Base-by-base conservation (phyloP, 768 basidiomycete species). In the Termitomyces sp. region DNA sequence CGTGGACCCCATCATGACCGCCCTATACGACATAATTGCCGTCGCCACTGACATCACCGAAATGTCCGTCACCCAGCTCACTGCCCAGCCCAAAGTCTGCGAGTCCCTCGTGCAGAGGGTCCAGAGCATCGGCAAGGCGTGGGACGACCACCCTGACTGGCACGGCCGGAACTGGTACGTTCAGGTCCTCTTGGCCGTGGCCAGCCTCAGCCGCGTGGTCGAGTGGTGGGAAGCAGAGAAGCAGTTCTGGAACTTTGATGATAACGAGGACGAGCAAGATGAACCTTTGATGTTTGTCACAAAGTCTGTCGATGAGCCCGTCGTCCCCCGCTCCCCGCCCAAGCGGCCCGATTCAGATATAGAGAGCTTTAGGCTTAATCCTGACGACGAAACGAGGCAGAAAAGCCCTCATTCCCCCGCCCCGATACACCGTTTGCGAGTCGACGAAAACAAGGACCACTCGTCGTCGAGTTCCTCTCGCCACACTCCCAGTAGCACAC, bases 191-290 rank as follows among this genome's bases (percentile, higher is more conserved):
- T 86, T 98, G 49, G 96, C 97, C 22, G 88, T 98, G 48, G 97
- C 97, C 32, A 94, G 92, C 66, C 85, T 99, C 61, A 92, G 89
- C 71, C 89, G 96, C 57, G 97, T 98, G 29, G 89, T 98, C 61
- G 97, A 98, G 68, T 99, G 97, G 96, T 98, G 94, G 94, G 95
- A 97, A 72, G 97, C 97, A 12, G 96, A 98, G 76, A 95, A 95
- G 67, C 93, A 95, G 64, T 99, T 99, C 72, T 99, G 97, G 97
- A 97, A 97, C 67, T 98, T 98, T 68, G 91, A 95, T 67, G 92
- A 93, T 67, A 88, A 90, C 60, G 90, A 90, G 46, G 87, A 92
- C 58, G 93, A 94, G 64, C 86, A 90, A 68, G 89, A 92, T 56
- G 96, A 98, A 63, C 92, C 93, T 1, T 75, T 98, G 50, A 84